These are phyloP conservation scores for Colletotrichum eleusines DNA, from an alignment of 2,329 filamentous ascomycete species.

Conservation along the genomic window DNA sequence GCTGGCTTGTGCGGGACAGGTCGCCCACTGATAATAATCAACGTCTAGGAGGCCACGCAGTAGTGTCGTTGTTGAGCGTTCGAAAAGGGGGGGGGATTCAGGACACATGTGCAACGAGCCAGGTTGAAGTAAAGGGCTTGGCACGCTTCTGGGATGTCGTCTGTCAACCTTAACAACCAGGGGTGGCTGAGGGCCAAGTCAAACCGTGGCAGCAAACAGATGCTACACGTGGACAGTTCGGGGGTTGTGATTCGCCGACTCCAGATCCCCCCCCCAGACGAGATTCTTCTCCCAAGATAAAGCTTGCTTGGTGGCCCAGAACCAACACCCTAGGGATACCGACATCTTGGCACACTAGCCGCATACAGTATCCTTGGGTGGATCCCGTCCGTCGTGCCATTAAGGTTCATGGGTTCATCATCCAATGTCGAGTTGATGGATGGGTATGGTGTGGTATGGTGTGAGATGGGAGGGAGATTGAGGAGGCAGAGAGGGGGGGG, in stretches of 20 bases:
- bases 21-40: not conserved
- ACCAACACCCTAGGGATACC: constrained; percentile 38
- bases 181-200: constrained; percentile 27
- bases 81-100: not conserved
- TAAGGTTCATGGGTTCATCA: constrained; percentile 7
- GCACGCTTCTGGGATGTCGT: constrained; percentile 31
- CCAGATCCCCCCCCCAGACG: constrained; percentile 25
- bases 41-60: not conserved
- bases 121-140: constrained; percentile 30
- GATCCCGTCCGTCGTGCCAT: constrained; percentile 19
- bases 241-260: constrained; percentile 30
- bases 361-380: constrained; percentile 2
- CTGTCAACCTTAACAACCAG: constrained; percentile 6
- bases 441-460: too few relatives aligned
- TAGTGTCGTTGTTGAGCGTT: not conserved
- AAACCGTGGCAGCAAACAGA: constrained; percentile 26
- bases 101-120: constrained; percentile 18
- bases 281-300: constrained; percentile 31
- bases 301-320: constrained; percentile 28
- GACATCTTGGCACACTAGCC: constrained; percentile 41
- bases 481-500: not conserved
- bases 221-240: constrained; percentile 35
- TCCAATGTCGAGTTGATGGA: not conserved
- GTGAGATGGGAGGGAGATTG: not conserved
- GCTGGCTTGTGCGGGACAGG: constrained; percentile 20